Evolutionary conservation across 108 stramenopile species (phyloP).

Genomic region (Nitzschia sp.): DNA sequence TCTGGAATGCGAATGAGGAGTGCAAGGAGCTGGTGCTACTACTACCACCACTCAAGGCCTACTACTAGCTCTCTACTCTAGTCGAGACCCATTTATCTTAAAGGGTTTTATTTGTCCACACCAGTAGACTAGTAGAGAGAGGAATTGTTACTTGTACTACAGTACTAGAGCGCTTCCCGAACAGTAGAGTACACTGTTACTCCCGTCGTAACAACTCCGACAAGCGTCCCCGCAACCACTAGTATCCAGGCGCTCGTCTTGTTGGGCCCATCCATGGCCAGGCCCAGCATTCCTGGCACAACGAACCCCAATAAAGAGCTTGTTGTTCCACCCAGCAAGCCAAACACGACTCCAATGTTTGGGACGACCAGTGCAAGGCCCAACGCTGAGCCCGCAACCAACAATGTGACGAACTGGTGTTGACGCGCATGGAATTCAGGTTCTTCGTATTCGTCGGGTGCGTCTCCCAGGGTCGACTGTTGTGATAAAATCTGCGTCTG

Average conservation of each 20-base stretch:
- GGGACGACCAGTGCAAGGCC: slow-evolving; percentile 66
- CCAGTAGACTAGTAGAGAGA: no score
- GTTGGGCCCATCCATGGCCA: slow-evolving; percentile 33
- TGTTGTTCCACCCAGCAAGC: slow-evolving; percentile 75
- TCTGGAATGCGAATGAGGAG: no score
- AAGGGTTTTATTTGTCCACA: no score
- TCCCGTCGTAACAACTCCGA: slow-evolving; percentile 65
- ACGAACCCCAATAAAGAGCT: slow-evolving; percentile 67
- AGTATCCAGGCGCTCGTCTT: slow-evolving; percentile 39
- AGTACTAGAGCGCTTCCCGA: slow-evolving; percentile 5
- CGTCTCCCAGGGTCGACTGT: not conserved
- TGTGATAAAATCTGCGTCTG: not conserved
- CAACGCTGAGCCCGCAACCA: slow-evolving; percentile 59
- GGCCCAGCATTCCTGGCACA: slow-evolving; percentile 68
- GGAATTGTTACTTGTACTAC: no score
- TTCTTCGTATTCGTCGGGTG: slow-evolving; percentile 10
- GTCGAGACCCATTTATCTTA: no score
- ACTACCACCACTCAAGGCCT: no score
- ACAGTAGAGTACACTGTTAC: slow-evolving; percentile 57
- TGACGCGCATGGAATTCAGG: slow-evolving; percentile 23
- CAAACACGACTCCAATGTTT: slow-evolving; percentile 77
- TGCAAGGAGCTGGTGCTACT: no score
- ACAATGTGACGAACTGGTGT: slow-evolving; percentile 28
- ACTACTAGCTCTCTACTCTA: no score
- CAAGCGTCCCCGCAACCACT: slow-evolving; percentile 54